Conservation (phyloP, 2,329 filamentous ascomycete species). For the Apiospora koreana region DNA sequence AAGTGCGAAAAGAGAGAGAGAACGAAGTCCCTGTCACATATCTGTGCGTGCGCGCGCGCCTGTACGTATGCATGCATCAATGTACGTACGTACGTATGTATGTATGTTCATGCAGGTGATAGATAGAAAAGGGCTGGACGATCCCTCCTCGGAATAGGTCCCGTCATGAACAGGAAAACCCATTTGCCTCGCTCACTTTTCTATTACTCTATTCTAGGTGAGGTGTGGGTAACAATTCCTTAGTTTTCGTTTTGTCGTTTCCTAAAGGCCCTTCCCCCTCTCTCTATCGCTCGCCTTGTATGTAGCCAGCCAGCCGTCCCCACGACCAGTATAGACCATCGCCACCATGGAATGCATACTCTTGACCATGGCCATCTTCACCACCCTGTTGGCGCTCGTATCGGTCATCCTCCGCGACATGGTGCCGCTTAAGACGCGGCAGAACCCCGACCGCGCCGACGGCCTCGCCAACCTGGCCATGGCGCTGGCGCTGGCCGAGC, state of each 20-base stretch:
- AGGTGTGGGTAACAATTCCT: background rate
- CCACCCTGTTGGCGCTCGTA: background rate
- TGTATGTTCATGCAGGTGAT: background rate
- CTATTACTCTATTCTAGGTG: background rate
- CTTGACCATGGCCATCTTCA: background rate
- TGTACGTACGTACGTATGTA: too few species aligned
- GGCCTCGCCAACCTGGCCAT: background rate
- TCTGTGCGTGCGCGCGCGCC: background rate
- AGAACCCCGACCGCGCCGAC: background rate
- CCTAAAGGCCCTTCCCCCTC: too few species aligned
- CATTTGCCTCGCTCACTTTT: background rate
- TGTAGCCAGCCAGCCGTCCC: background rate
- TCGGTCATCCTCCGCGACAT: background rate
- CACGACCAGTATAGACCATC: background rate
- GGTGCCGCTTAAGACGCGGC: background rate
- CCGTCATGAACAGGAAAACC: background rate
- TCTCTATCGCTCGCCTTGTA: background rate
- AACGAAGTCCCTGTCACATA: background rate
- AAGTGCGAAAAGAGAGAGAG: background rate
- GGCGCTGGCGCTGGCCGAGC: background rate
- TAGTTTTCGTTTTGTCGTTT: background rate
- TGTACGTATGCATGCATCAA: background rate
- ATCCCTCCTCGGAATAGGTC: background rate
- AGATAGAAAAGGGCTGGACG: background rate
- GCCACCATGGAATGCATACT: background rate